phyloP scores from a whole-genome alignment of 441 rosid species.

The Adansonia grandidieri region DNA sequence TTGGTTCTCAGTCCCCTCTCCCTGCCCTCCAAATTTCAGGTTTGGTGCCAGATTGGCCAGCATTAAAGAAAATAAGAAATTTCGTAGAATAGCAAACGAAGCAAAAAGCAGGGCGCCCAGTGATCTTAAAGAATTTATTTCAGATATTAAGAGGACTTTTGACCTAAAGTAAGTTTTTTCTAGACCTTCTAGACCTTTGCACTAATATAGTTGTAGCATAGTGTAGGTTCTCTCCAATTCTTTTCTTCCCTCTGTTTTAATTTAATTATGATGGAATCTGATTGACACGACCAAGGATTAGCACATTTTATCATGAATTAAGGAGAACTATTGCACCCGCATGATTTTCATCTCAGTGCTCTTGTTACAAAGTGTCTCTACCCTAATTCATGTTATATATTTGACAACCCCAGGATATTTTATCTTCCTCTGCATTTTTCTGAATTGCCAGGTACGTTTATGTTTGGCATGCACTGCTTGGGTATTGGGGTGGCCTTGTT shows the following conservation, averaged over 20 bases:
- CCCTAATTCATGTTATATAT: not conserved
- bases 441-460: slow-evolving; percentile 44
- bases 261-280: not conserved
- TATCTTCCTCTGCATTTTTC: slow-evolving; percentile 19
- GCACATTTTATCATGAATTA: not conserved
- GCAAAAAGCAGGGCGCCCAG: slow-evolving; percentile 32
- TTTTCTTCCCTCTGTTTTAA: not conserved
- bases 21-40: slow-evolving; percentile 37
- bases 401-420: slow-evolving; percentile 18
- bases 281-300: not conserved
- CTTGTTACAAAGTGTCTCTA: not conserved
- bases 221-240: not conserved
- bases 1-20: not conserved
- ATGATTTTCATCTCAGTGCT: slow-evolving; percentile 5
- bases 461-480: slow-evolving; percentile 52
- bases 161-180: slow-evolving; percentile 48
- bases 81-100: slow-evolving; percentile 35
- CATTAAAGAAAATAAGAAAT: slow-evolving; percentile 46
- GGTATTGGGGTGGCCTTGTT: slow-evolving; percentile 60
- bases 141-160: slow-evolving; percentile 46
- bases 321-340: not conserved
- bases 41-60: slow-evolving; percentile 53
- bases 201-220: not conserved
- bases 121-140: slow-evolving; percentile 53
- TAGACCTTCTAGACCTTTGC: slow-evolving; percentile 14